Evolutionary conservation across 2,329 filamentous ascomycete species (phyloP), one percentile per base, ranked within the genome.

Genomic region (Fusarium piperis): DNA sequence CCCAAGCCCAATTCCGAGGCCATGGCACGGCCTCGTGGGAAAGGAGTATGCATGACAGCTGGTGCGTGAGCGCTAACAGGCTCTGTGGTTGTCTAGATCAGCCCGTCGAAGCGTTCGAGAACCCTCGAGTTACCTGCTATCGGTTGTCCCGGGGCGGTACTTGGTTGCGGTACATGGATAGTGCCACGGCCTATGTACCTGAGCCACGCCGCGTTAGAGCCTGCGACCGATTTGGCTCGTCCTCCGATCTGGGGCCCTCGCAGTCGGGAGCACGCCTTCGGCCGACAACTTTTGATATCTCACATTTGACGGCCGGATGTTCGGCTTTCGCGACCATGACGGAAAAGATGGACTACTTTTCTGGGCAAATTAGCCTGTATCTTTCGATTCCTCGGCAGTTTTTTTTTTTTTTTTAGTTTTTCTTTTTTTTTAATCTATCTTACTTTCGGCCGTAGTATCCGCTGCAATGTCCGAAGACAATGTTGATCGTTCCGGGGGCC

Each of bases 71-170:
- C 70, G 63, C 66, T 73, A 72, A 59, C 36, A 64, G 38, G 59
- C 64, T 60, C 63, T 70, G 62, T 65, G 55, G 32, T 39, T 61
- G 44, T 53, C 26, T 61, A 61, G 56, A 61, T 39, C 36, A 56
- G 20, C 62, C 39, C 36, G 51, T 67, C 56, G 59, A 71, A 70
- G 51, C 39, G 70, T 73, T 72, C 70, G 56, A 67, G 70, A 72
- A 72, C 70, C 56, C 56, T 67, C 55, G 48, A 44, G 66, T 62
- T 60, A 16, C 16, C 23, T 48, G 30, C 10, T 57, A 39, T 72
- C 62, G 70, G 66, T 67, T 73, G 33, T 67, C 51, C 70, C 63
- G 70, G 18, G 33, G 46, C 51, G 48, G 39, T 44, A 69, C 41
- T 68, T 60, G 35, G 16, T n/a, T 18, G 63, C 59, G 30, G 62